These are phyloP conservation scores for Centella asiatica DNA, from an alignment of 129 eudicot species.

Conservation along the genomic window DNA sequence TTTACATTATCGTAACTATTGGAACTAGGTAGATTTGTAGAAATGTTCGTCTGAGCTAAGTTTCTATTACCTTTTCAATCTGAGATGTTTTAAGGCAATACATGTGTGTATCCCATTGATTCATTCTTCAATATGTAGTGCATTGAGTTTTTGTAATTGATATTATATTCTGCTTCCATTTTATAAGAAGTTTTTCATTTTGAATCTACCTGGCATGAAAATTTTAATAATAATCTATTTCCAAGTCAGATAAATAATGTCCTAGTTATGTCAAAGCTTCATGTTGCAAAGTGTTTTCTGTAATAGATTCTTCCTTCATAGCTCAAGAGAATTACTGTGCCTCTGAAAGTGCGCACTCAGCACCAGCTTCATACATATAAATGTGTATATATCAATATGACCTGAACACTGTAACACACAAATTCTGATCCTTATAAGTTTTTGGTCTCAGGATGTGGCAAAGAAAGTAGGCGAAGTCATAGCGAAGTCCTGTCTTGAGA, in stretches of 20 bases:
- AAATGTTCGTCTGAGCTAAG: neutral
- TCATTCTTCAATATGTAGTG: neutral
- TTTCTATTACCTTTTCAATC: neutral
- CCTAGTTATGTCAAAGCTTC: neutral
- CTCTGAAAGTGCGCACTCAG: neutral
- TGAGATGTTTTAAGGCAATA: neutral
- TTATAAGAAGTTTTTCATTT: too few species aligned
- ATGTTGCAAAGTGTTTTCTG: neutral
- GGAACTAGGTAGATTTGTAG: too few species aligned
- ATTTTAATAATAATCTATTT: too few species aligned
- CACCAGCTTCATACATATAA: neutral
- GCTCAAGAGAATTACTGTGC: too few species aligned
- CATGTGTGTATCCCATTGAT: neutral
- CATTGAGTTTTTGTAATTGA: neutral
- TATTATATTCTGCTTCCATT: neutral
- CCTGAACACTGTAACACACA: neutral
- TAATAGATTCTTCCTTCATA: too few species aligned
- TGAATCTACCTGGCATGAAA: neutral
- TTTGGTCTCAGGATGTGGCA: slow-evolving; percentile 69
- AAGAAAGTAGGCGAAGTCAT: slow-evolving; percentile 74
- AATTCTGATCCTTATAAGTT: neutral
- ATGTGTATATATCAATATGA: neutral
- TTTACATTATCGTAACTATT: too few species aligned
- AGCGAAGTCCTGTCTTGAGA: slow-evolving; percentile 79
- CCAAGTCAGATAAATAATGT: neutral